Evolutionary conservation across 2,329 filamentous ascomycete genomes (phyloP).

Genomic region (Verticillium nonalfalfae): DNA sequence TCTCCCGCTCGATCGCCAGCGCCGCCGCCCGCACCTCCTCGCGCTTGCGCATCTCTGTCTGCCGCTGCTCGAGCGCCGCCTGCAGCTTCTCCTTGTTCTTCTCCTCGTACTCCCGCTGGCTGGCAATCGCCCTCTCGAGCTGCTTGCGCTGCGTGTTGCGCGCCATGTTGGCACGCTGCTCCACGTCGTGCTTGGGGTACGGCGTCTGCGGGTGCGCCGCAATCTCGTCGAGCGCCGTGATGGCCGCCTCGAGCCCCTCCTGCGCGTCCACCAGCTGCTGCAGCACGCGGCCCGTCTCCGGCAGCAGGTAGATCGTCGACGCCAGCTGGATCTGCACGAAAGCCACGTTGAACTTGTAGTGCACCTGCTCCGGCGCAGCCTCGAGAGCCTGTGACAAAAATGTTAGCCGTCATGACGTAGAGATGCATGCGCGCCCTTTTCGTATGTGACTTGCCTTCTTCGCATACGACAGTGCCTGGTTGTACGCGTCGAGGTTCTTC

Average conservation of each 20-base stretch:
- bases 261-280: conserved; percentile 76
- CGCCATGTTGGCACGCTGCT: conserved; percentile 96
- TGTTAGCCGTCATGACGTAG: background rate
- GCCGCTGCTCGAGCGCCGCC: conserved; percentile 71
- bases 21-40: conserved; percentile 69
- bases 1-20: conserved; percentile 64
- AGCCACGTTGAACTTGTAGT: conserved; percentile 96
- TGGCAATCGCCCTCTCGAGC: conserved; percentile 75
- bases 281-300: conserved; percentile 70
- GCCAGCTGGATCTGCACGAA: conserved; percentile 96
- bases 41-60: conserved; percentile 70
- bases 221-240: conserved; percentile 62
- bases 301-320: conserved; percentile 66
- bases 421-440: too few relatives aligned
- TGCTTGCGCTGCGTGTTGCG: conserved; percentile 91
- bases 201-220: conserved; percentile 62
- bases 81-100: conserved; percentile 85
- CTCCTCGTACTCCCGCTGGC: conserved; percentile 86
- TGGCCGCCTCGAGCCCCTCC: conserved; percentile 77
- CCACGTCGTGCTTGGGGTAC: conserved; percentile 84
- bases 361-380: conserved; percentile 74
- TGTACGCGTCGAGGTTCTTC: conserved; percentile 50
- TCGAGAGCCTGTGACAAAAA: conserved; percentile 54
- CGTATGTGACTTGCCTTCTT: conserved; percentile 44
- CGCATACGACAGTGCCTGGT: conserved; percentile 52